Evolutionary conservation across 805 yeast genomes (phyloP), one percentile per base, ranked within the genome.

Genomic region (Yarrowia alimentaria): DNA sequence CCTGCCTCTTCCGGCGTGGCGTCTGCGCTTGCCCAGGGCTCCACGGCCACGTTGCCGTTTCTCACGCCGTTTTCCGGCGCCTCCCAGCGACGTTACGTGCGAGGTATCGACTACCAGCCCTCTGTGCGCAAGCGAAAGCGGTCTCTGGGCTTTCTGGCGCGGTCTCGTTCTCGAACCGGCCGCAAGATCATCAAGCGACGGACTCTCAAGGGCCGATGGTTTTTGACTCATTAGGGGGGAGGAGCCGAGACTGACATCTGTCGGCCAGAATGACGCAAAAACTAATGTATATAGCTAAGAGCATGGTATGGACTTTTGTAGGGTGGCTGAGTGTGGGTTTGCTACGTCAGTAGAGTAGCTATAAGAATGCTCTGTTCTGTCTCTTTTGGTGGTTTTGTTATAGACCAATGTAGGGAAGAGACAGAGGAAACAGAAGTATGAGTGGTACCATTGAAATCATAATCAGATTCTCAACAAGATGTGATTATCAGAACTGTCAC

Each of bases 71-170:
- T 40, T 11, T 40, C 47, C 25, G 47, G 47, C 6, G 28, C 43
- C n/a, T 40, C 38, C 21, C 83, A 78, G 58, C 69, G 72, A 57
- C 73, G 96, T 74, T 83, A 90, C 84, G 74, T 91, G 29, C 80
- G 96, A 70, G 98, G 99, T 68, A 85, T 87, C 70, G 87, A 96
- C 14, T 91, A 84, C 68, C 97, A 91, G 68, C 99, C 99, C 48
- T 83, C 88, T 55, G 88, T 94, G 5, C 71, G 87, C 56, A 87
- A 85, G 65, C 78, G 98, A 66, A 93, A 93, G 73, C 82, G 96
- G 67, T 80, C 85, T 25, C 75, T 85, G 53, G 99, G 99, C 0
- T 93, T 90, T 61, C 73, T 93, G 64, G 88, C 95, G 10, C 79
- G 97, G 64, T 77, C 84, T 68, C 79, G 81, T 63, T 69, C 84